Evolutionary conservation across 495 filamentous ascomycete species (phyloP), one percentile per base, ranked within the genome.

Genomic region (Aspergillus carlsbadensis): DNA sequence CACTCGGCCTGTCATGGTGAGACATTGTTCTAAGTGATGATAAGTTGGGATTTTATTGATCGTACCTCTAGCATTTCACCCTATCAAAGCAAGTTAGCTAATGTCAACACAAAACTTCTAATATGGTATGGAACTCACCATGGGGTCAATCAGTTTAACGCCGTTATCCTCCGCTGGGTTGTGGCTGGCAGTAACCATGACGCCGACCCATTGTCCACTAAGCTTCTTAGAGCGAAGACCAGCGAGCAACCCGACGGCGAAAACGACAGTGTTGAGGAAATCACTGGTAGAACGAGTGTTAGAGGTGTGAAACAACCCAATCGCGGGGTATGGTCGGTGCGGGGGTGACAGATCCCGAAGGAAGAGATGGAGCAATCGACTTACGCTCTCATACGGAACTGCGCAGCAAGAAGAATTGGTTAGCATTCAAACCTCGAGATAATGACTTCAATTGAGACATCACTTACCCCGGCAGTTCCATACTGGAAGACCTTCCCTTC

Each of bases 151-250:
- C 59, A 99, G 81, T 82, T 99, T 99, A 62, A 99, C 90, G 50
- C 94, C 94, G 76, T 99, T 99, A 74, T 99, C 94, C 64, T 87
- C 86, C 3, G 95, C 90, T 35, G 91, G 91, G 74, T 99, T 99
- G 82, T 99, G 94, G 62, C 91, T 96, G 33, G 94, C 94, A 60
- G 94, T 99, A 70, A 99, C 91, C 94, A 99, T 98, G 48, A 99
- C 84, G 69, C 94, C 94, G 68, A 99, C 95, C 63, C 89, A 88
- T 77, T 93, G 88, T 57, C 91, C 87, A 65, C 86, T 86, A 47
- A 92, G 81, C 69, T 92, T 92, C 67, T 89, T 90, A 37, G 91
- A 97, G 35, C 94, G 89, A n/a, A 98, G 81, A 44, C 89, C 84
- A 37, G 95, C 90, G 31, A 96, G 83, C 52, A 98, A 80, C 42